Percentiles rank a stretch among this genome's conserved stretches.
Evolutionary conservation across 306 rosid genomes (phyloP).

Genomic region (Elaeagnus macrophylla): DNA sequence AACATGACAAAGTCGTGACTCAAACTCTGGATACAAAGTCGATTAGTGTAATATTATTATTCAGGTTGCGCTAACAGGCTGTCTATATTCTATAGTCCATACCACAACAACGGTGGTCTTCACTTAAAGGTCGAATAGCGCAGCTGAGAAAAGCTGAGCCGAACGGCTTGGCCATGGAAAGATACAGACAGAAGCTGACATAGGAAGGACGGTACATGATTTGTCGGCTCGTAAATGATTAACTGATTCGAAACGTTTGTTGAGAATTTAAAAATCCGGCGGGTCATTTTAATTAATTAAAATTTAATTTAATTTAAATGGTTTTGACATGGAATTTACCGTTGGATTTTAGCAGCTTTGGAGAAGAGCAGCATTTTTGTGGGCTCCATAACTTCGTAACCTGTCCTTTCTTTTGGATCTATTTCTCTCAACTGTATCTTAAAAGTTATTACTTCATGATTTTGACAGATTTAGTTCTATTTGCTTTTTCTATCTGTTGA

Average conservation of each 20-base stretch:
- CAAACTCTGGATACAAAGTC: too few species aligned
- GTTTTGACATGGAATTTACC: slow-evolving; percentile 21
- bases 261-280: slow-evolving; percentile 30
- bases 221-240: slow-evolving; percentile 41
- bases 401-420: slow-evolving; percentile 43
- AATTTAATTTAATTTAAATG: background rate
- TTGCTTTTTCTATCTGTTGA: background rate
- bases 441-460: background rate
- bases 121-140: background rate
- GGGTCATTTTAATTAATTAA: slow-evolving; percentile 22
- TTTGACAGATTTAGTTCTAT: background rate
- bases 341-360: slow-evolving; percentile 35
- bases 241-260: slow-evolving; percentile 42
- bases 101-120: background rate
- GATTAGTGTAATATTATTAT: too few species aligned
- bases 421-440: slow-evolving; percentile 14
- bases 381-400: slow-evolving; percentile 36
- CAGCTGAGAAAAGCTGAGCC: background rate
- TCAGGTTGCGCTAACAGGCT: too few species aligned
- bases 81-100: too few species aligned
- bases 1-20: too few species aligned
- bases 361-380: slow-evolving; percentile 27
- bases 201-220: slow-evolving; percentile 43
- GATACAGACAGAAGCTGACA: slow-evolving; percentile 38
- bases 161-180: background rate